A percentile compares a stretch with the other conserved stretches of the same genome.
Conservation (phyloP, 2,329 filamentous ascomycete genomes). For the Hypoxylon sp. region DNA sequence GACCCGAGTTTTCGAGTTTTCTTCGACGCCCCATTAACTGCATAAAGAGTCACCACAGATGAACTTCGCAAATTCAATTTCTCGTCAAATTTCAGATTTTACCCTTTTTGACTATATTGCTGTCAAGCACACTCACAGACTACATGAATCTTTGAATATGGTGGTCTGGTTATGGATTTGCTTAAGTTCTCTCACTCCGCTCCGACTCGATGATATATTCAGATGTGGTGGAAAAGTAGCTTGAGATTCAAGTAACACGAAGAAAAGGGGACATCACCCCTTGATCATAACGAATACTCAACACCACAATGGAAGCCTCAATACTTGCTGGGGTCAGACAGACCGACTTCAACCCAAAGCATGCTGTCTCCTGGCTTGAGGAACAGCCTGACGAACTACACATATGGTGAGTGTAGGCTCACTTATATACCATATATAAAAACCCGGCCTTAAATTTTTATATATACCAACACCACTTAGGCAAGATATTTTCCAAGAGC, state of each 20-base stretch:
- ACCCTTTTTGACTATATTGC: background rate
- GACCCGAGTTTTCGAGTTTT: constrained; percentile 8
- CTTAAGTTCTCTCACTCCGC: background rate
- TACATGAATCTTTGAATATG: constrained; percentile 9
- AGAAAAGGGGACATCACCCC: constrained; percentile 10
- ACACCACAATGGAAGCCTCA: constrained; percentile 35
- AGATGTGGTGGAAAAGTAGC: constrained; percentile 12
- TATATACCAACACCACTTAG: constrained; percentile 36
- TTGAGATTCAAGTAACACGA: constrained; percentile 1
- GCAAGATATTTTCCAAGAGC: constrained; percentile 60
- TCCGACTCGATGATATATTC: constrained; percentile 21
- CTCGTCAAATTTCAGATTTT: constrained; percentile 8
- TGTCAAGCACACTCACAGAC: background rate
- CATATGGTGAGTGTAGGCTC: constrained; percentile 47
- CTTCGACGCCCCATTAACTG: constrained; percentile 24
- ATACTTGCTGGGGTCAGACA: constrained; percentile 45
- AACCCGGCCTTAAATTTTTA: constrained; percentile 34
- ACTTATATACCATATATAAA: background rate
- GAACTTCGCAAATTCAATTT: constrained; percentile 13
- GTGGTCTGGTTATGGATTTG: background rate
- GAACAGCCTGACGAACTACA: constrained; percentile 46
- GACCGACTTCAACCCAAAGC: constrained; percentile 52
- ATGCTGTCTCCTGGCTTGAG: constrained; percentile 51
- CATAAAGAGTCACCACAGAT: constrained; percentile 24
- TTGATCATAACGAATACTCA: background rate